A percentile compares a stretch with the other conserved stretches of the same genome.
Conservation (phyloP, 768 basidiomycete species). For the Boletus sp. region DNA sequence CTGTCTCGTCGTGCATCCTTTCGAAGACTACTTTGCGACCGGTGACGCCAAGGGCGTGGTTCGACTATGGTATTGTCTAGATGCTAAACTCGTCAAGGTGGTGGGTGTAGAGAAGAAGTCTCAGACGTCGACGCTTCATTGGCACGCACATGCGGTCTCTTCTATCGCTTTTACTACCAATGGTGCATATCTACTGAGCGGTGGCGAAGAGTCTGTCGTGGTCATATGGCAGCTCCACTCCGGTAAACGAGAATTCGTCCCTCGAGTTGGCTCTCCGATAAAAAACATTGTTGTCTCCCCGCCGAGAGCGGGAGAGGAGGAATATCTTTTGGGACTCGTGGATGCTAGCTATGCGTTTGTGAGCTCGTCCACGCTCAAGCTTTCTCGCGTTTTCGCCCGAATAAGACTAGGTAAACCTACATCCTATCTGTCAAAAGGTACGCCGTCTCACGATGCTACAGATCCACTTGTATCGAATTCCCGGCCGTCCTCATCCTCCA, state of each 20-base stretch:
- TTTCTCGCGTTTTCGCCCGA: constrained; percentile 70
- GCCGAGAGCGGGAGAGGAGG: constrained; percentile 61
- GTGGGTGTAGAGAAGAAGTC: constrained; percentile 73
- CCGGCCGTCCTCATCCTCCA: constrained; percentile 38
- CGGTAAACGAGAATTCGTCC: constrained; percentile 88
- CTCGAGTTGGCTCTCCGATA: constrained; percentile 87
- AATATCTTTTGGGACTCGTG: constrained; percentile 78
- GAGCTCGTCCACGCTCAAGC: constrained; percentile 65
- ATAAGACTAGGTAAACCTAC: constrained; percentile 67
- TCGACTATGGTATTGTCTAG: constrained; percentile 90
- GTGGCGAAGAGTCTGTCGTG: constrained; percentile 94
- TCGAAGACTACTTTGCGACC: constrained; percentile 92
- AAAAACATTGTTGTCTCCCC: constrained; percentile 62
- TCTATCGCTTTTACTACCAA: constrained; percentile 85
- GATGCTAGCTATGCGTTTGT: constrained; percentile 84
- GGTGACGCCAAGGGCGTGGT: constrained; percentile 86
- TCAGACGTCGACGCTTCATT: constrained; percentile 85
- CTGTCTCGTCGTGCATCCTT: constrained; percentile 85
- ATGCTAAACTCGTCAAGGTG: constrained; percentile 52
- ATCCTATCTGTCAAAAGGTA: neutral
- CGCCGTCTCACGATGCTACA: constrained; percentile 14
- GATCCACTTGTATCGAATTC: constrained; percentile 36
- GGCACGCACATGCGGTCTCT: constrained; percentile 95
- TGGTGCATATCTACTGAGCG: constrained; percentile 89
- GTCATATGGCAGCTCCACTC: constrained; percentile 95